These are phyloP conservation scores for Malus domestica DNA, from an alignment of 306 rosid genomes.

Conservation along the genomic window DNA sequence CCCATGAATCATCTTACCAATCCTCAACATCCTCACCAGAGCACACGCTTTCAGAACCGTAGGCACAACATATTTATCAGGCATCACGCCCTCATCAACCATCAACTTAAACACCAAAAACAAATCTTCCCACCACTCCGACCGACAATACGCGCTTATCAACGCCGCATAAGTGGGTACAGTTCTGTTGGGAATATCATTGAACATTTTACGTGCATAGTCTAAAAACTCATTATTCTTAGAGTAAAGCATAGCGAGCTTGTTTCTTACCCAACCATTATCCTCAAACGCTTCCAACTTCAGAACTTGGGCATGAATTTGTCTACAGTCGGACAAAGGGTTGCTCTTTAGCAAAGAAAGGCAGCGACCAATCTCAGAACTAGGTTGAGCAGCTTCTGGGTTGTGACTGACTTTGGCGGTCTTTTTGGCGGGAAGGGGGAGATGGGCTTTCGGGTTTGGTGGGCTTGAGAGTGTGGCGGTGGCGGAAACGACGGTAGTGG, in stretches of 20 bases:
- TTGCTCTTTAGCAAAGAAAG: constrained; percentile 14
- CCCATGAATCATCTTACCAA: constrained; percentile 38
- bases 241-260: background rate
- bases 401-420: background rate
- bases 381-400: constrained; percentile 4
- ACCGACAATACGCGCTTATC: constrained; percentile 27
- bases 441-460: background rate
- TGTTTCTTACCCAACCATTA: constrained; percentile 15
- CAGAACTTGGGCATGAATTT: constrained; percentile 23
- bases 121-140: constrained; percentile 30
- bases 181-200: constrained; percentile 23
- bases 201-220: constrained; percentile 31
- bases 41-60: constrained; percentile 40
- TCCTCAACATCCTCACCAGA: constrained; percentile 11
- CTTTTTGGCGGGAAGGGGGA: constrained; percentile 5
- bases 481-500: background rate
- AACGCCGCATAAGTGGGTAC: constrained; percentile 13
- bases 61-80: constrained; percentile 36
- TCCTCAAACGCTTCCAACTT: constrained; percentile 22
- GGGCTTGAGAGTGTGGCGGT: background rate
- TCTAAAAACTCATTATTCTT: constrained; percentile 16
- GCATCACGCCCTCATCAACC: constrained; percentile 32
- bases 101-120: constrained; percentile 27
- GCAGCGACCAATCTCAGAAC: constrained; percentile 7
- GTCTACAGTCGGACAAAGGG: constrained; percentile 5